phyloP scores from a whole-genome alignment of 352 stramenopile genomes.

The Ophiocytium majus region DNA sequence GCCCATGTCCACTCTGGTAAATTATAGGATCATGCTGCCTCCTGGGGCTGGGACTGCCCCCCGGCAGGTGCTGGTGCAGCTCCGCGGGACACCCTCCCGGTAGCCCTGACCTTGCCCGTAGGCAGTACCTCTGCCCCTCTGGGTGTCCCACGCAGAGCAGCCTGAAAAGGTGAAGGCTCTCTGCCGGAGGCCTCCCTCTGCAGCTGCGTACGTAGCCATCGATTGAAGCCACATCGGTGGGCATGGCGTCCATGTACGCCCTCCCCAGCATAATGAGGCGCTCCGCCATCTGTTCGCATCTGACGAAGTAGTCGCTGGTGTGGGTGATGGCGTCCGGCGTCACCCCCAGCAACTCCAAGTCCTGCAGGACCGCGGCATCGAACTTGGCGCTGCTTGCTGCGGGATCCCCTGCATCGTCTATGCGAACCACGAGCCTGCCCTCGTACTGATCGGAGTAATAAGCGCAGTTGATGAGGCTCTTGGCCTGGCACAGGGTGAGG shows the following conservation, averaged over 20 bases:
- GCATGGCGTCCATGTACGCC: slow-evolving; percentile 26
- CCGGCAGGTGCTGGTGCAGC: background rate
- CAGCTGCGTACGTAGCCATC: slow-evolving; percentile 8
- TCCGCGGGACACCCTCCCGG: background rate
- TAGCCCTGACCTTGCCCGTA: slow-evolving; percentile 1
- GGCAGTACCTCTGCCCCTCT: background rate
- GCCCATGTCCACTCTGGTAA: background rate
- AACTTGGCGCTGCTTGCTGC: background rate
- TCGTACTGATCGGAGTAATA: slow-evolving; percentile 26
- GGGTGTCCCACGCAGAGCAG: slow-evolving; percentile 17
- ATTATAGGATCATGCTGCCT: slow-evolving; percentile 17
- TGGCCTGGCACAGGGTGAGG: background rate
- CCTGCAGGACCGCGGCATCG: slow-evolving; percentile 9
- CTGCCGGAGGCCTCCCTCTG: background rate
- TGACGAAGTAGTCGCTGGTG: slow-evolving; percentile 31
- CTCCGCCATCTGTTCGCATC: slow-evolving; percentile 33
- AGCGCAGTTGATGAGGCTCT: slow-evolving; percentile 15
- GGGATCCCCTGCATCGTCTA: slow-evolving; percentile 9
- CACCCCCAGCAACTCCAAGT: slow-evolving; percentile 17
- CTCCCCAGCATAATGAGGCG: slow-evolving; percentile 6
- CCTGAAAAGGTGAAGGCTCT: slow-evolving; percentile 17
- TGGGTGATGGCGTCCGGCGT: slow-evolving; percentile 9
- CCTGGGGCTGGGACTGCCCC: background rate
- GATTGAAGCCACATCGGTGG: slow-evolving; percentile 2
- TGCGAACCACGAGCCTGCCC: background rate